Percentiles rank a stretch among this genome's conserved stretches.
Evolutionary conservation across 208 protist genomes (phyloP).

Genomic region (Trypanosoma congolense): DNA sequence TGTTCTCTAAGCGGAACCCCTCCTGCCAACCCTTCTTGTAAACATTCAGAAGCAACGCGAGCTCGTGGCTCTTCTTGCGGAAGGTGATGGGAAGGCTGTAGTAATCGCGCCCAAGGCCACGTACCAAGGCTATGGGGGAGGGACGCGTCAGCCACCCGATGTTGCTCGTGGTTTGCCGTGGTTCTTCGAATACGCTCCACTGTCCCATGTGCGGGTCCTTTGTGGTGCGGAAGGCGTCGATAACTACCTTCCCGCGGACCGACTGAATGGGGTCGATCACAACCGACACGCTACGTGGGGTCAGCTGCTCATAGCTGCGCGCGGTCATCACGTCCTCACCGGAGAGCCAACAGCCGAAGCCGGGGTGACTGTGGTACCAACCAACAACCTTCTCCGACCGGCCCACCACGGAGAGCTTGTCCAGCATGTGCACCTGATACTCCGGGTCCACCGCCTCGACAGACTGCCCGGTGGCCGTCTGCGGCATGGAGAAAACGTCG

Average conservation of each 20-base stretch:
- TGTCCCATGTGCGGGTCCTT: conserved; percentile 69
- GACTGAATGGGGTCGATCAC: conserved; percentile 99
- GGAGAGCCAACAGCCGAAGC: conserved; percentile 99
- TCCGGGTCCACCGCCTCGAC: conserved; percentile 99
- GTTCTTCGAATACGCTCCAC: conserved; percentile 71
- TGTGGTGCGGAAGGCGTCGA: conserved; percentile 99
- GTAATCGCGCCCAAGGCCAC: conserved; percentile 98
- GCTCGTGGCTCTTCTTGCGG: conserved; percentile 99
- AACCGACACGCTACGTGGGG: conserved; percentile 98
- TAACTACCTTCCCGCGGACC: conserved; percentile 99
- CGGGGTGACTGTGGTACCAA: conserved; percentile 99
- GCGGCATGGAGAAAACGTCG: conserved; percentile 99
- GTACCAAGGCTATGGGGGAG: conserved; percentile 95
- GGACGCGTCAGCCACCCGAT: conserved; percentile 98
- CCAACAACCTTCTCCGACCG: conserved; percentile 99
- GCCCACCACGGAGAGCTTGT: conserved; percentile 98
- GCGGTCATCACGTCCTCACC: conserved; percentile 99
- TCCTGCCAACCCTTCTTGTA: conserved; percentile 99
- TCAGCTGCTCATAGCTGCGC: conserved; percentile 96
- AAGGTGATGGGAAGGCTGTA: conserved; percentile 99
- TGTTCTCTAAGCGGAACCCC: conserved; percentile 90
- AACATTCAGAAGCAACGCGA: conserved; percentile 99
- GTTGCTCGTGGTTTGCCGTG: conserved; percentile 99
- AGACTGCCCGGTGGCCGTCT: conserved; percentile 97
- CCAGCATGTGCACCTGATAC: conserved; percentile 99